Conservation (phyloP, 495 filamentous ascomycete genomes). For the Peziza echinospora region DNA sequence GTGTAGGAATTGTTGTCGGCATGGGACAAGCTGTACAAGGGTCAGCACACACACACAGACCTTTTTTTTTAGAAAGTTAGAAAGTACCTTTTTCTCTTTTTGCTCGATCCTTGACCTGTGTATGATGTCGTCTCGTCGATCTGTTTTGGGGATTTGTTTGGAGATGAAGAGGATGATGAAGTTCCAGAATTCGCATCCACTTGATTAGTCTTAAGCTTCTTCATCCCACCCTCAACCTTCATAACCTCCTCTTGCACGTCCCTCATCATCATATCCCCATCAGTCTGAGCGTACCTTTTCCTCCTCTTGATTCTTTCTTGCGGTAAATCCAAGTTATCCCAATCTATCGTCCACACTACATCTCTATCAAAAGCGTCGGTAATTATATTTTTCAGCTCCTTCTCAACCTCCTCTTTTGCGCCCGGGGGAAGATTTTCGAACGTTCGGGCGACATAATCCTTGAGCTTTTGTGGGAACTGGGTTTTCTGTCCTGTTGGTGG, state of each 20-base stretch:
- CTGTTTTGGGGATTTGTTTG: not conserved
- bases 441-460: conserved; percentile 19
- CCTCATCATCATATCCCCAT: not conserved
- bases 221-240: not conserved
- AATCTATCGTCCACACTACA: conserved; percentile 50
- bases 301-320: conserved; percentile 67
- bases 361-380: conserved; percentile 50
- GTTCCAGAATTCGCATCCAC: not conserved
- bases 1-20: conserved; percentile 19
- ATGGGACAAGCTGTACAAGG: not conserved
- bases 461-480: conserved; percentile 18
- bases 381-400: conserved; percentile 68
- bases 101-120: not conserved
- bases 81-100: not conserved
- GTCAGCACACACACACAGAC: not conserved
- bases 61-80: not conserved
- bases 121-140: not conserved
- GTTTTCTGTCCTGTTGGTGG: conserved; percentile 9
- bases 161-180: not conserved
- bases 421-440: conserved; percentile 16
- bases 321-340: conserved; percentile 64
- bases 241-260: not conserved
- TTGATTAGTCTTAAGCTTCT: not conserved
- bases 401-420: conserved; percentile 44
- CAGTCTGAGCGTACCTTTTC: not conserved